Evolutionary conservation across 495 filamentous ascomycete genomes (phyloP).

Genomic region (Tuber brumale): DNA sequence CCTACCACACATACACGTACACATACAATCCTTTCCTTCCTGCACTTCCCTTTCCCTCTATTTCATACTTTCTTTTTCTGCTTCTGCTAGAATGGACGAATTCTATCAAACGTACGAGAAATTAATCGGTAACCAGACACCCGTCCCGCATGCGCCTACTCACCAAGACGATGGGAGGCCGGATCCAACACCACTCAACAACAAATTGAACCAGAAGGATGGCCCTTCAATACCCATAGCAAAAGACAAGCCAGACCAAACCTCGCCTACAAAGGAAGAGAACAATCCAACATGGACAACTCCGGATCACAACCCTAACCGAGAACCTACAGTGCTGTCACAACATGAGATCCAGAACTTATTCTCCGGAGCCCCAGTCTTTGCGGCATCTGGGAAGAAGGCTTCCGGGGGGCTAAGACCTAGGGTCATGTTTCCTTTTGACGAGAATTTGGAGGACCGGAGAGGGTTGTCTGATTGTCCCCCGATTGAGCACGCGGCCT

Average conservation of each 20-base stretch:
- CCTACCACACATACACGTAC: not conserved
- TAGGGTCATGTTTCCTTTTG: constrained; percentile 35
- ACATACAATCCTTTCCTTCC: not conserved
- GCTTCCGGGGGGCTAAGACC: constrained; percentile 26
- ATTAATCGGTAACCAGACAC: constrained; percentile 4
- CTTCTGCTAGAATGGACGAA: not conserved
- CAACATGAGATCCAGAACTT: constrained; percentile 15
- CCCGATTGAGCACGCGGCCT: constrained; percentile 34
- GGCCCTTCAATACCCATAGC: not conserved
- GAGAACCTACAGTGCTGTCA: constrained; percentile 17
- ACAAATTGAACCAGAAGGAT: constrained; percentile 4
- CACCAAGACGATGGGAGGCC: constrained; percentile 12
- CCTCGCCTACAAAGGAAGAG: constrained; percentile 6
- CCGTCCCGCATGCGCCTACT: not conserved
- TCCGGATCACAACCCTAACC: constrained; percentile 16
- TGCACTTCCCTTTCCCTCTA: not conserved
- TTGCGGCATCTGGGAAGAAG: constrained; percentile 19
- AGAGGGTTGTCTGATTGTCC: constrained; percentile 27
- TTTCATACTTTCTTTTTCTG: not conserved
- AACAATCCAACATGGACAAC: constrained; percentile 7
- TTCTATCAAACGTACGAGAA: not conserved
- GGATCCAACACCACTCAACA: constrained; percentile 3
- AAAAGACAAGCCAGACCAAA: constrained; percentile 6
- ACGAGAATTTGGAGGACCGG: constrained; percentile 20
- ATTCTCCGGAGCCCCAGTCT: constrained; percentile 34